Evolutionary conservation across 306 rosid genomes (phyloP), one percentile per base, ranked within the genome.

Genomic region (Albizia julibrissin): DNA sequence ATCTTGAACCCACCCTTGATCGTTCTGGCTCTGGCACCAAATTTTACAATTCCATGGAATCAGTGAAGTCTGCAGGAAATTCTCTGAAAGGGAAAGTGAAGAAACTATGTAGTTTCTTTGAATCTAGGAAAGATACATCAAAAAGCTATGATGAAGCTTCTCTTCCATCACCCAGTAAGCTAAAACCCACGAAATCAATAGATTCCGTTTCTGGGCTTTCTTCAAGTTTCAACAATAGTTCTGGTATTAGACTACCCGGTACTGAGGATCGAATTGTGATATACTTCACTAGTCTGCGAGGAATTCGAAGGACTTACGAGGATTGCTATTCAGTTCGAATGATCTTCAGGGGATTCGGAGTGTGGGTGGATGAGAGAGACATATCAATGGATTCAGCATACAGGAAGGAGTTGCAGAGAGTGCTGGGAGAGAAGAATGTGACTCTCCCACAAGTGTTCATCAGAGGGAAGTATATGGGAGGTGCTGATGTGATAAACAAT

Each of bases 341-440:
- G 86, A 93, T 95, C 14, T 88, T 95, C 59, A 85, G 89, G 75
- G 98, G 99, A 43, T 95, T 93, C 76, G 88, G 99, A 88, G 89
- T 95, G 72, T 93, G 99, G 98, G 90, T 95, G 26, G 99, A 95
- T 13, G 99, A 93, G 79, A 87, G 99, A 14, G 99, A 95, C 34
- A 83, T 95, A 33, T 92, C 96, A 8, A 93, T 95, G 97, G 97
- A 95, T 72, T 76, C 89, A 0, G 94, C 75, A 0, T 95, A 87
- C 61, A 80, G 76, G 73, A 91, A 82, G 39, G 99, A 95, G 88
- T 79, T 95, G 87, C 92, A 91, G 84, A 61, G 91, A 65, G 92
- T 85, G 29, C 49, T 95, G 85, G 97, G 92, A 0, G 90, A 88
- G 82, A 83, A 87, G 73, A 91, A 89, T 19, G 92, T 91, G 76